Base-by-base conservation (phyloP, 768 basidiomycete genomes). In the Rhodotorula toruloides region DNA sequence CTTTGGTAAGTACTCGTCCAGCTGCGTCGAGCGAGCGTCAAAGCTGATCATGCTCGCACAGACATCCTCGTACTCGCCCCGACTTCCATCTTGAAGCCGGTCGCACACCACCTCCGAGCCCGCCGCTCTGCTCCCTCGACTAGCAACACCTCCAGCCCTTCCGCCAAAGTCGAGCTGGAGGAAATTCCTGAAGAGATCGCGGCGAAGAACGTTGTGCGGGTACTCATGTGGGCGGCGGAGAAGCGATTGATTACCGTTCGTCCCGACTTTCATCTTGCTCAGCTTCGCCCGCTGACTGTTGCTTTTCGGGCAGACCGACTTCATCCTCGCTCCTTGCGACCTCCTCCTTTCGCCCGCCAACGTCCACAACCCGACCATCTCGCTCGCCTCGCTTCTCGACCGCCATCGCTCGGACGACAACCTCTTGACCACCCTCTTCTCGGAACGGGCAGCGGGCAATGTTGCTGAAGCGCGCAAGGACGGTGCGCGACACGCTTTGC, bases 391-490 rank as follows among this genome's bases (percentile, higher is more conserved):
- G 4, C 63, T 72, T 14, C 56, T 72, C n/a, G 71, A 72, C 60
- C 66, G 61, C 9, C 71, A 72, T 25, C 63, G 71, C 34, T 57
- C 61, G 27, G 55, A 59, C 59, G 66, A 72, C 61, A 72, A 72
- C 67, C 63, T 72, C 54, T 25, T 72, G n/a, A 72, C 71, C 2
- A 63, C 67, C 27, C 61, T 72, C 39, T 68, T 72, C 43, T 65
- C 50, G 19, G 63, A 67, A n/a, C 70, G 70, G 32, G 47, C 55
- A 1, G 60, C 58, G 0, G 70, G 70, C 25, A 61, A 49, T 47
- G 63, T 71, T 29, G 43, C 47, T 56, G 70, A 64, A 2, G 59
- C 70, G 19, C 36, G 57, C n/a, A 58, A 70, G 36, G 57, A 67
- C 14, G 70, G 52, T 53, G 21, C 32, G 49, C 19, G 31, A 6